Conservation (phyloP, 352 stramenopile species). For the Phytophthora sp. region DNA sequence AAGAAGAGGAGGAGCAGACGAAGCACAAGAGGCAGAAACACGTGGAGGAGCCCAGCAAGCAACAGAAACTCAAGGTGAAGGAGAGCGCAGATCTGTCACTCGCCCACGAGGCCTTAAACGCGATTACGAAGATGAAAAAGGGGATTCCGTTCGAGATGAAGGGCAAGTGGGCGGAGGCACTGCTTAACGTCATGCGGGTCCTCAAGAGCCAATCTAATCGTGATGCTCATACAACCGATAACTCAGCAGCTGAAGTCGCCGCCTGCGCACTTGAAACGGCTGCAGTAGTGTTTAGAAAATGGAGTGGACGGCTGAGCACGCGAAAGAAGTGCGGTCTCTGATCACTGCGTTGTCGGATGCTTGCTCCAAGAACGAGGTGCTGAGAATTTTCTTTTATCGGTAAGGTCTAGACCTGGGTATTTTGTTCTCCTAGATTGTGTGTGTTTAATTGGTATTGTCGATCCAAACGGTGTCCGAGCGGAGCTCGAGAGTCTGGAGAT, state of each 20-base stretch:
- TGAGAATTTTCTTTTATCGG: constrained; percentile 31
- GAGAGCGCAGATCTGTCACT: constrained; percentile 15
- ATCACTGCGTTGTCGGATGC: constrained; percentile 23
- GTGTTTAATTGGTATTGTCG: constrained; percentile 11
- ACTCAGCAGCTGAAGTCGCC: constrained; percentile 22
- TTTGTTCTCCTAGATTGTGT: background rate
- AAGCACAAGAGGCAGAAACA: constrained; percentile 18
- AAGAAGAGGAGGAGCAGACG: constrained; percentile 4
- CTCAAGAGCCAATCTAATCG: constrained; percentile 22
- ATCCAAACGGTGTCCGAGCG: constrained; percentile 19
- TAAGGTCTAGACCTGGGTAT: background rate
- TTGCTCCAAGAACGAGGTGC: constrained; percentile 35
- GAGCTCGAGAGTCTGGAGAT: constrained; percentile 34
- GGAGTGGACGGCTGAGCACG: constrained; percentile 7
- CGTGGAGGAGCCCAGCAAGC: background rate
- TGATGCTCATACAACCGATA: constrained; percentile 14
- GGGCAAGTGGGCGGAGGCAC: constrained; percentile 10
- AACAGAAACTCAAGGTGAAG: too few relatives aligned
- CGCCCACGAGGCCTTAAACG: constrained; percentile 16
- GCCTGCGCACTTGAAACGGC: constrained; percentile 27
- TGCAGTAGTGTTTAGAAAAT: constrained; percentile 18
- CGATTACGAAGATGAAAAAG: constrained; percentile 15
- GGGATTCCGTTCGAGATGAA: constrained; percentile 11
- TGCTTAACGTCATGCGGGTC: constrained; percentile 23
- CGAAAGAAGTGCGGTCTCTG: constrained; percentile 24